Conservation (phyloP, 495 filamentous ascomycete species). For the Daldinia vernicosa region DNA sequence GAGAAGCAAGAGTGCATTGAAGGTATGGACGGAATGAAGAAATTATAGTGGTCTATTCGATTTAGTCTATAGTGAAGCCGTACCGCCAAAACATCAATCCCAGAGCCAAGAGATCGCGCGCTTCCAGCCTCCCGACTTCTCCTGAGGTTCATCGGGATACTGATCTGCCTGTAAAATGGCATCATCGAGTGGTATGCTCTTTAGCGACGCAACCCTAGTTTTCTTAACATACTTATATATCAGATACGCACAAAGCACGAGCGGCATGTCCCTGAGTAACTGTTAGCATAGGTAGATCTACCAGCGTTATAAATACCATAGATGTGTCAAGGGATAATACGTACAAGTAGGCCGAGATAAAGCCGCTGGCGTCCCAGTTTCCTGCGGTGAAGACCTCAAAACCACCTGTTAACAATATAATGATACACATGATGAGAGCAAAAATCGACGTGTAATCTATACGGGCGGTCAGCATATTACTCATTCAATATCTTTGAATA, state of each 20-base stretch:
- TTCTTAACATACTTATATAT: slow-evolving; percentile 64
- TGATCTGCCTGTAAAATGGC: slow-evolving; percentile 50
- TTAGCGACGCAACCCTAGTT: slow-evolving; percentile 62
- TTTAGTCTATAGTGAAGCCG: not conserved
- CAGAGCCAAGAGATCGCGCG: slow-evolving; percentile 54
- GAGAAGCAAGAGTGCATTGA: not conserved
- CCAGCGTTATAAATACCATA: not conserved
- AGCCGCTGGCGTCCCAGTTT: slow-evolving; percentile 57
- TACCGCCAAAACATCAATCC: slow-evolving; percentile 40
- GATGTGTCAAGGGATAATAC: slow-evolving; percentile 17
- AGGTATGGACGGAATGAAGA: not conserved
- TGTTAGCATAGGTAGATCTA: slow-evolving; percentile 9
- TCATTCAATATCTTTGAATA: not conserved
- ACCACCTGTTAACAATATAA: slow-evolving; percentile 59
- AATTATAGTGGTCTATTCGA: not conserved
- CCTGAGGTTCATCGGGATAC: slow-evolving; percentile 45
- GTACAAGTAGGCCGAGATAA: slow-evolving; percentile 61
- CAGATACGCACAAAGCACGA: slow-evolving; percentile 61
- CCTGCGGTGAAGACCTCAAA: slow-evolving; percentile 59
- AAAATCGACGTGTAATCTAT: slow-evolving; percentile 48
- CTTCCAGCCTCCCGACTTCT: slow-evolving; percentile 42
- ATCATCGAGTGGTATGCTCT: slow-evolving; percentile 59
- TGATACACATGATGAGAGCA: slow-evolving; percentile 55
- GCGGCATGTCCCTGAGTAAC: slow-evolving; percentile 59
- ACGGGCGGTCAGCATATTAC: slow-evolving; percentile 14